These are phyloP conservation scores for Pyrrhoderma noxium DNA, from an alignment of 1,284 basidiomycete genomes.

Conservation along the genomic window DNA sequence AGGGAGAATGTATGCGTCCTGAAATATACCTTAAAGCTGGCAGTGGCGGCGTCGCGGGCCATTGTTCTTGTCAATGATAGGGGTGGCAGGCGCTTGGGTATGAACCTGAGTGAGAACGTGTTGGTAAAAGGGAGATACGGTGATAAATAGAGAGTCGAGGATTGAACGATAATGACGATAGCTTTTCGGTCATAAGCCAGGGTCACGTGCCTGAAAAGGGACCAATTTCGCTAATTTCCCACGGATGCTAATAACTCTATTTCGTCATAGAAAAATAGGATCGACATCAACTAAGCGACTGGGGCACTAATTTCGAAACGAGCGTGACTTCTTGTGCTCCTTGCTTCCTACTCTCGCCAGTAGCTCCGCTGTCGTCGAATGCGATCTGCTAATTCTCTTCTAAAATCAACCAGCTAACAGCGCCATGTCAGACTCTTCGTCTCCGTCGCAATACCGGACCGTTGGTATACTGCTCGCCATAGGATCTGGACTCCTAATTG, in stretches of 20 bases:
- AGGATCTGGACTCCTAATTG: constrained; percentile 82
- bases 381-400: too few relatives aligned
- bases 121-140: background rate
- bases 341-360: too few relatives aligned
- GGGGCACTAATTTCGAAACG: background rate
- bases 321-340: background rate
- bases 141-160: too few relatives aligned
- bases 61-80: constrained; percentile 31
- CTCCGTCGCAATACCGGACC: constrained; percentile 15
- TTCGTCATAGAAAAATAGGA: background rate
- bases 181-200: too few relatives aligned
- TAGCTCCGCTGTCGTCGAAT: background rate
- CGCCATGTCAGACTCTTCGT: constrained; percentile 1
- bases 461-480: constrained; percentile 81
- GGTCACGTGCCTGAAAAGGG: background rate
- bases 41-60: constrained; percentile 59
- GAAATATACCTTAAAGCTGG: constrained; percentile 49
- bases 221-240: background rate
- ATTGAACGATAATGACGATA: too few relatives aligned
- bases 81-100: constrained; percentile 1
- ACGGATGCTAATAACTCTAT: constrained; percentile 7
- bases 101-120: constrained; percentile 10
- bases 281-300: background rate
- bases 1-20: background rate
- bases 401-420: background rate